These are phyloP conservation scores for Mycena floridula DNA, from an alignment of 768 basidiomycete genomes.

Conservation along the genomic window DNA sequence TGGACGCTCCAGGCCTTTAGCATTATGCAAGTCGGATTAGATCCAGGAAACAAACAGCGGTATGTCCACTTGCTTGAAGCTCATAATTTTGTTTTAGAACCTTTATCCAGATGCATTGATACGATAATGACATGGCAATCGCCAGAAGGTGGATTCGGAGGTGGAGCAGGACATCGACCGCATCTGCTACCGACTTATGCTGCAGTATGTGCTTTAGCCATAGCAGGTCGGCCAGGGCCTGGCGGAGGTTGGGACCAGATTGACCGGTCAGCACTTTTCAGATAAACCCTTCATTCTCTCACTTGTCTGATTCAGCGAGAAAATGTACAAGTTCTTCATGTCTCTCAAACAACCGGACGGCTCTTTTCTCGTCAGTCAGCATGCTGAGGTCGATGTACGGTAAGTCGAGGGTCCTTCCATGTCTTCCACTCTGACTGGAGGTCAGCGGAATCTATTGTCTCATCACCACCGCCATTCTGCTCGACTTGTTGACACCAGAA, in stretches of 20 bases:
- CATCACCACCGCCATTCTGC: constrained; percentile 72
- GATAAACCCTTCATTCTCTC: neutral
- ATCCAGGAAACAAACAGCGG: constrained; percentile 74
- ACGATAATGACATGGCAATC: constrained; percentile 82
- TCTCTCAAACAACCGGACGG: constrained; percentile 90
- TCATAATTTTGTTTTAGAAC: neutral
- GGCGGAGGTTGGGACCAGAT: constrained; percentile 85
- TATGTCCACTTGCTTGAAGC: constrained; percentile 24
- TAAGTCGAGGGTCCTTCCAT: constrained; percentile 23
- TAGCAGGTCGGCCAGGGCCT: constrained; percentile 67
- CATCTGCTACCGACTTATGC: constrained; percentile 92
- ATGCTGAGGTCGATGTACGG: constrained; percentile 94
- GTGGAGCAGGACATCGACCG: constrained; percentile 83
- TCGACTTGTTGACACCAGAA: constrained; percentile 86
- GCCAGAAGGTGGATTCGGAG: constrained; percentile 84
- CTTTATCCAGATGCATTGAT: constrained; percentile 57
- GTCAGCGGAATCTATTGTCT: constrained; percentile 91
- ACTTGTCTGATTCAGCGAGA: constrained; percentile 36
- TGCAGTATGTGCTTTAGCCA: constrained; percentile 75
- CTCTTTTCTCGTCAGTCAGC: constrained; percentile 81
- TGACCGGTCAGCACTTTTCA: constrained; percentile 56
- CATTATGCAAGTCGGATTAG: constrained; percentile 68
- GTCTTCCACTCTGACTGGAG: neutral
- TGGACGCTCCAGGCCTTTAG: constrained; percentile 89
- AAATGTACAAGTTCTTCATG: constrained; percentile 86